Conservation (phyloP, 2,329 filamentous ascomycete genomes). For the Verticillium isaacii region DNA sequence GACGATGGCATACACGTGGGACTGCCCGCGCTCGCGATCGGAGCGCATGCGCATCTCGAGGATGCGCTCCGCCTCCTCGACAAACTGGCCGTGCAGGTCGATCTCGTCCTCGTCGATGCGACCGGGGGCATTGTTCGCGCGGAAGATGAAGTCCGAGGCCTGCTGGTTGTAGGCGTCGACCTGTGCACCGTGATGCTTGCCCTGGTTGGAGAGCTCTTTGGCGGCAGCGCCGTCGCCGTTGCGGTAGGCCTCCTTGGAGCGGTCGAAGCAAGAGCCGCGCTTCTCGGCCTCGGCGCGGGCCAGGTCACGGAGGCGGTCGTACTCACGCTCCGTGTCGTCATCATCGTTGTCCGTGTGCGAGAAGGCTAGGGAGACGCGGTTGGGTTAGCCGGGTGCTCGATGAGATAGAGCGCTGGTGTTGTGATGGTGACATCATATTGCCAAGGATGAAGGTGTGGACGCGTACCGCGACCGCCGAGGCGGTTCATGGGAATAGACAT, state of each 20-base stretch:
- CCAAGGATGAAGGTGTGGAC: neutral
- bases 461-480: conserved; percentile 14
- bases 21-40: conserved; percentile 68
- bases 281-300: conserved; percentile 78
- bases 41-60: conserved; percentile 79
- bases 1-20: conserved; percentile 89
- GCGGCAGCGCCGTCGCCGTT: conserved; percentile 78
- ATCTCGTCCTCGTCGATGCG: conserved; percentile 77
- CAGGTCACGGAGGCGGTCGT: conserved; percentile 81
- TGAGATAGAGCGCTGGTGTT: neutral
- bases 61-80: conserved; percentile 91
- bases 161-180: conserved; percentile 90
- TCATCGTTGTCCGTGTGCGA: conserved; percentile 64
- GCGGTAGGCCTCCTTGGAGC: conserved; percentile 73
- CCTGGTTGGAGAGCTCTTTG: conserved; percentile 78
- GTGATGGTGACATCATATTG: neutral
- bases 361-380: conserved; percentile 54
- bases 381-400: neutral
- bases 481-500: conserved; percentile 15
- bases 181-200: conserved; percentile 75
- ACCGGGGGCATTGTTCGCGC: conserved; percentile 80
- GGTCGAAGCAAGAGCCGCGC: conserved; percentile 71
- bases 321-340: conserved; percentile 72
- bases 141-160: conserved; percentile 91
- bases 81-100: conserved; percentile 90